phyloP scores from a whole-genome alignment of 805 yeast species.

The Candida mattraensis region DNA sequence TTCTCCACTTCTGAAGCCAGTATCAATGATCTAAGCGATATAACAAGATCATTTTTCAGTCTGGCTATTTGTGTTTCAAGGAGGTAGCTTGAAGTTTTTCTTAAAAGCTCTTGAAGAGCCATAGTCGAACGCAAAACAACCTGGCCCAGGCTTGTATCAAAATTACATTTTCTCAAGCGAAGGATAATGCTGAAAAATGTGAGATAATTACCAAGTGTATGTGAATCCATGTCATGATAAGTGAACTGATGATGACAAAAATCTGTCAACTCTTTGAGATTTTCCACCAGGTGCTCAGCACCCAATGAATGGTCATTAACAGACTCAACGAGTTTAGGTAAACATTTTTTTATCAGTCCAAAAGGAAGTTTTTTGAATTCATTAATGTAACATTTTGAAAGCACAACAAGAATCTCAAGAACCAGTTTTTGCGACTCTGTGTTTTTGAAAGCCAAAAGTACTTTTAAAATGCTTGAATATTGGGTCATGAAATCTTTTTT shows the following conservation, averaged over 20 bases:
- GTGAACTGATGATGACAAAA: slow-evolving; percentile 7
- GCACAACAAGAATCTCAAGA: slow-evolving; percentile 15
- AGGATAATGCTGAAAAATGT: slow-evolving; percentile 15
- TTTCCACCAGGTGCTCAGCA: slow-evolving; percentile 8
- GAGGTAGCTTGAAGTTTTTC: not conserved
- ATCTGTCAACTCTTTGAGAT: slow-evolving; percentile 14
- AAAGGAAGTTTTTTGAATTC: slow-evolving; percentile 21
- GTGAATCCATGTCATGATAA: slow-evolving; percentile 8
- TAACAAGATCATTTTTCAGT: slow-evolving; percentile 17
- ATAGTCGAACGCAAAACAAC: slow-evolving; percentile 9
- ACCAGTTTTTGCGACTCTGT: slow-evolving; percentile 11
- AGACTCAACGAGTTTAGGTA: slow-evolving; percentile 16
- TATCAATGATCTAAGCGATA: slow-evolving; percentile 20
- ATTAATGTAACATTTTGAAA: slow-evolving; percentile 13
- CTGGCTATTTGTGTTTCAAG: slow-evolving; percentile 3
- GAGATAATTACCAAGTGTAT: slow-evolving; percentile 11
- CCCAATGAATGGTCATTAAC: slow-evolving; percentile 13
- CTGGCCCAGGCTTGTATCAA: slow-evolving; percentile 7
- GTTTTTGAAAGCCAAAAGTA: slow-evolving; percentile 11
- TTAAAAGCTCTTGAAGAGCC: slow-evolving; percentile 5
- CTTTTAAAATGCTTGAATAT: slow-evolving; percentile 23
- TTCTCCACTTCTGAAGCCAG: slow-evolving; percentile 11
- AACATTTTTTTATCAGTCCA: slow-evolving; percentile 14
- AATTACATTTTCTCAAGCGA: slow-evolving; percentile 13
- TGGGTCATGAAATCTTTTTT: slow-evolving; percentile 27